Evolutionary conservation across 2,329 filamentous ascomycete genomes (phyloP), one percentile per base, ranked within the genome.

Genomic region (Calonectria henricotiae): DNA sequence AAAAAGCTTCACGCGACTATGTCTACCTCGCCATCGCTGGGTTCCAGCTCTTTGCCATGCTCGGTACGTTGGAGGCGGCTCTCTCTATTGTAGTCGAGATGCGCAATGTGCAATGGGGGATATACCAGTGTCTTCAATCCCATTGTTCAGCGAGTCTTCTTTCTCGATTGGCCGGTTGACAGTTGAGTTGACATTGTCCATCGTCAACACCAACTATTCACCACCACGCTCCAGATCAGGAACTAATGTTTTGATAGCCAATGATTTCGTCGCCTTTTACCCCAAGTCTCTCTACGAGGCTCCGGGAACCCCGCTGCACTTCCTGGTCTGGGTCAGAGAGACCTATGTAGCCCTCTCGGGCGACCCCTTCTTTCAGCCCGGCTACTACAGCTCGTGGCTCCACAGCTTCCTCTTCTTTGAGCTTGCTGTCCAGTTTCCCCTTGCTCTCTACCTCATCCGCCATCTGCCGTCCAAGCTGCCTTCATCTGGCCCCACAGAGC

Each of bases 181-280:
- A 44, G 7, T 44, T 44, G 39, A 17, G 20, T 20, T 20, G 20
- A 17, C 13, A 15, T 6, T 13, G 8, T 17, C 32, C 32, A 23
- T 5, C 12, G 4, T 12, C 41, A 6, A 9, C 9, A 30, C 17
- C 54, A 37, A 43, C 12, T 47, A 6, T 25, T 67, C 9, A 11
- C 11, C n/a, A 3, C 41, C 54, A 49, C n/a, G 25, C 5, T 61
- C 41, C 27, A 30, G n/a, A 27, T 17, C 23, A 65, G 4, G n/a
- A 47, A 55, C 27, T 75, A 32, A 76, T 58, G 62, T 11, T 11
- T n/a, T 1, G 17, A 6, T 67, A 90, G 88, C 84, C 73, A 83
- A 89, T 54, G 89, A 90, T 74, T 85, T 88, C 58, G 84, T 88
- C 41, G 83, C 84, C 37, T 83, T 88, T 73, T 90, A 89, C 77